phyloP scores from a whole-genome alignment of 306 rosid species.

The Casuarina cunninghamiana region DNA sequence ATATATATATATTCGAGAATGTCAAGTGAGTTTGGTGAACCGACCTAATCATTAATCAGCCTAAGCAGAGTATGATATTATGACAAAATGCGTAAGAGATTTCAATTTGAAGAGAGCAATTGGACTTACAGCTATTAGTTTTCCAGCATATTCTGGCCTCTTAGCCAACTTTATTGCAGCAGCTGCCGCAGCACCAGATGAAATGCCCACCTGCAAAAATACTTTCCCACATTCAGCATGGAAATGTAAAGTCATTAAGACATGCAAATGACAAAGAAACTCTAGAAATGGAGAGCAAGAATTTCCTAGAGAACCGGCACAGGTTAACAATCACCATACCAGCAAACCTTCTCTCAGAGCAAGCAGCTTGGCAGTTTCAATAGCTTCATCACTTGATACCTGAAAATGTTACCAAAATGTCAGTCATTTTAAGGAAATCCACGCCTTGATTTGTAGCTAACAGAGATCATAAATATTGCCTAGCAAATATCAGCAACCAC shows the following conservation, averaged over 20 bases:
- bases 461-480: not conserved
- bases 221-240: not conserved
- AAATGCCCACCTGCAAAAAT: slow-evolving; percentile 66
- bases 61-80: not conserved
- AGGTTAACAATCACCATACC: slow-evolving; percentile 34
- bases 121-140: slow-evolving; percentile 67
- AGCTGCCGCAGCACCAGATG: slow-evolving; percentile 88
- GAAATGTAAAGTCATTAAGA: not conserved
- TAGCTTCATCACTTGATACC: slow-evolving; percentile 69
- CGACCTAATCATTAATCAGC: not conserved
- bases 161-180: slow-evolving; percentile 74
- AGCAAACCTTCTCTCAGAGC: slow-evolving; percentile 82
- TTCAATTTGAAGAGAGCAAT: slow-evolving; percentile 13
- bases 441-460: not conserved
- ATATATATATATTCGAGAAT: not conserved
- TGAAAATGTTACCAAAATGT: slow-evolving; percentile 28
- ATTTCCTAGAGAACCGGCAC: not conserved
- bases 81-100: not conserved
- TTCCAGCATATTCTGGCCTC: slow-evolving; percentile 74
- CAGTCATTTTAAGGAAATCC: slow-evolving; percentile 2
- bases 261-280: not conserved
- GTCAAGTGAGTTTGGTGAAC: not conserved
- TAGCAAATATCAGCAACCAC: not conserved
- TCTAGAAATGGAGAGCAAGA: not conserved
- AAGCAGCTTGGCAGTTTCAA: slow-evolving; percentile 65